Evolutionary conservation across 805 yeast genomes (phyloP).

Genomic region (Monosporozyma servazzii): DNA sequence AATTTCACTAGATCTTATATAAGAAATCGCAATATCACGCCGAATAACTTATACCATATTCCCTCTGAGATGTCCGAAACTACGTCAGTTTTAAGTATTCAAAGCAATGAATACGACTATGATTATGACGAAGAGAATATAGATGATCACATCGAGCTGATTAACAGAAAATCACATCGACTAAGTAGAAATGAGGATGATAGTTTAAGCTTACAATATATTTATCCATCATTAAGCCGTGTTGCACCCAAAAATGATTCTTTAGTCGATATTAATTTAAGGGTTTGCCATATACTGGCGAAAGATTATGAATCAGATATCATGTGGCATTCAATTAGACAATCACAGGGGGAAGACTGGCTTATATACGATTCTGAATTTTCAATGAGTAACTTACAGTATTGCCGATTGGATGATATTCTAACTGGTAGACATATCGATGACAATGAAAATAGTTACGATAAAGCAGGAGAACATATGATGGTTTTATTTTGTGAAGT

Average conservation of each 20-base stretch:
- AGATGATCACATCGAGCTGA: neutral
- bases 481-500: conserved; percentile 29
- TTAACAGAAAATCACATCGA: neutral
- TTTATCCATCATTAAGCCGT: conserved; percentile 1
- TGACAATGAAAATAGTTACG: neutral
- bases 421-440: conserved; percentile 7
- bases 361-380: conserved; percentile 32
- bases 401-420: conserved; percentile 30
- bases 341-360: conserved; percentile 32
- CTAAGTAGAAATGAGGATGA: neutral
- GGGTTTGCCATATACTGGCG: conserved; percentile 2
- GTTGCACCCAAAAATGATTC: neutral
- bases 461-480: conserved; percentile 13
- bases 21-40: neutral
- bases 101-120: neutral
- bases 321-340: conserved; percentile 25
- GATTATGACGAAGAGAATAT: neutral
- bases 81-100: neutral
- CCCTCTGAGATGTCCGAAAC: neutral
- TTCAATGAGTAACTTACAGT: conserved; percentile 31
- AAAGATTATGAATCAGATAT: neutral
- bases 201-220: neutral
- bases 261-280: conserved; percentile 1
- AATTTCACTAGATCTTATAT: conserved; percentile 9
- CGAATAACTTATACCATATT: neutral